phyloP scores from a whole-genome alignment of 352 stramenopile species.

The Hyaloperonospora arabidopsidis region DNA sequence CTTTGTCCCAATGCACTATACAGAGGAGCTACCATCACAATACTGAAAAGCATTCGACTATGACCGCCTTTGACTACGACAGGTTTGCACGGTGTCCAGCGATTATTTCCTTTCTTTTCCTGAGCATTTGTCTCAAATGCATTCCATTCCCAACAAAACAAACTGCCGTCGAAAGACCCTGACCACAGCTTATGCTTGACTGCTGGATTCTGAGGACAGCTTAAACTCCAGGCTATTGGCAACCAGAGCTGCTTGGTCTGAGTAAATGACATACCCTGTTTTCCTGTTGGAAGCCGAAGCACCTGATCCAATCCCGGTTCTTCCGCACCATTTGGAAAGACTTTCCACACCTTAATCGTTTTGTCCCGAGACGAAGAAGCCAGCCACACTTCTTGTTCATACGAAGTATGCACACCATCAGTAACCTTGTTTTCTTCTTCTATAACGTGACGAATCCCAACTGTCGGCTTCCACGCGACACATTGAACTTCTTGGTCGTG shows the following conservation, averaged over 20 bases:
- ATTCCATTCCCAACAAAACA: slow-evolving; percentile 57
- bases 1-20: not conserved
- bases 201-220: not conserved
- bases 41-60: slow-evolving; percentile 57
- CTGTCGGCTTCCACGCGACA: slow-evolving; percentile 32
- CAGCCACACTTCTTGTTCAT: slow-evolving; percentile 24
- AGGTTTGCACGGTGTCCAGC: slow-evolving; percentile 28
- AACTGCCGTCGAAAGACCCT: slow-evolving; percentile 58
- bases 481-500: slow-evolving; percentile 73
- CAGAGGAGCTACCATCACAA: slow-evolving; percentile 24
- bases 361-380: slow-evolving; percentile 64
- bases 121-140: slow-evolving; percentile 1
- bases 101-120: slow-evolving; percentile 19
- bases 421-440: not conserved
- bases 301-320: slow-evolving; percentile 25
- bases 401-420: not conserved
- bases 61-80: slow-evolving; percentile 54
- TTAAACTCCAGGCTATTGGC: slow-evolving; percentile 49
- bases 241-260: slow-evolving; percentile 69
- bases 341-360: slow-evolving; percentile 56
- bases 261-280: slow-evolving; percentile 53
- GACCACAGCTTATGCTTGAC: slow-evolving; percentile 46
- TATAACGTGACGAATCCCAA: too few relatives aligned
- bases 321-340: slow-evolving; percentile 4
- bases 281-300: slow-evolving; percentile 47